A percentile compares a stretch with the other conserved stretches of the same genome.
phyloP scores from a whole-genome alignment of 768 basidiomycete species.

The Leccinum imitatum region DNA sequence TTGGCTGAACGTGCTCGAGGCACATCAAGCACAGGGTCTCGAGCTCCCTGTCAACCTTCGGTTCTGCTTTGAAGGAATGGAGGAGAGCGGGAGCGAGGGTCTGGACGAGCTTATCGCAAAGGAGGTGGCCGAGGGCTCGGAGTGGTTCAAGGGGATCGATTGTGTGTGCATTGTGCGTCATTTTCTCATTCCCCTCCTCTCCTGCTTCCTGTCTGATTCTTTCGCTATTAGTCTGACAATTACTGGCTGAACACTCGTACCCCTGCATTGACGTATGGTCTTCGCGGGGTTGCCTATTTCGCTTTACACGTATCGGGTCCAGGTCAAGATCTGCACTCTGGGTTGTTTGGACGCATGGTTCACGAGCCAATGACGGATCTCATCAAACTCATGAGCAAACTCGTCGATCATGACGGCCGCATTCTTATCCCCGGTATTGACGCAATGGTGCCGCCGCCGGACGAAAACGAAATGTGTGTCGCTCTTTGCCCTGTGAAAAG shows the following conservation, averaged over 20 bases:
- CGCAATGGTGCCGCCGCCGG: constrained; percentile 75
- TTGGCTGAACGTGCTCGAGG: constrained; percentile 89
- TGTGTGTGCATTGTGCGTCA: constrained; percentile 85
- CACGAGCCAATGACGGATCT: constrained; percentile 96
- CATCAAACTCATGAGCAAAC: constrained; percentile 76
- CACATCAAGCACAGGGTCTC: constrained; percentile 63
- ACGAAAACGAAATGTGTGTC: constrained; percentile 66
- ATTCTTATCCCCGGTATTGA: constrained; percentile 90
- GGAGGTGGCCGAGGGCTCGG: constrained; percentile 63
- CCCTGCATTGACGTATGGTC: constrained; percentile 81
- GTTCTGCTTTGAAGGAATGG: constrained; percentile 97
- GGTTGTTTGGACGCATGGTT: constrained; percentile 77
- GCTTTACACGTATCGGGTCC: constrained; percentile 82
- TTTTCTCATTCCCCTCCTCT: background rate
- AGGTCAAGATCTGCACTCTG: constrained; percentile 85
- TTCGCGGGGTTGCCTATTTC: constrained; percentile 88
- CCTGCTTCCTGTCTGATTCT: background rate
- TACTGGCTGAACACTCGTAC: constrained; percentile 90
- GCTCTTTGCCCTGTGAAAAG: background rate
- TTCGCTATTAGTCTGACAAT: constrained; percentile 73
- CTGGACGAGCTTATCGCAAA: constrained; percentile 81
- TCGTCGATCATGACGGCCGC: constrained; percentile 74
- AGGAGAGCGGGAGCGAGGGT: constrained; percentile 90
- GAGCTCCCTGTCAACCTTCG: constrained; percentile 87
- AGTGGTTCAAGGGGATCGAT: constrained; percentile 85